phyloP scores from a whole-genome alignment of 129 eudicot genomes.

The Helichrysum umbraculigerum region DNA sequence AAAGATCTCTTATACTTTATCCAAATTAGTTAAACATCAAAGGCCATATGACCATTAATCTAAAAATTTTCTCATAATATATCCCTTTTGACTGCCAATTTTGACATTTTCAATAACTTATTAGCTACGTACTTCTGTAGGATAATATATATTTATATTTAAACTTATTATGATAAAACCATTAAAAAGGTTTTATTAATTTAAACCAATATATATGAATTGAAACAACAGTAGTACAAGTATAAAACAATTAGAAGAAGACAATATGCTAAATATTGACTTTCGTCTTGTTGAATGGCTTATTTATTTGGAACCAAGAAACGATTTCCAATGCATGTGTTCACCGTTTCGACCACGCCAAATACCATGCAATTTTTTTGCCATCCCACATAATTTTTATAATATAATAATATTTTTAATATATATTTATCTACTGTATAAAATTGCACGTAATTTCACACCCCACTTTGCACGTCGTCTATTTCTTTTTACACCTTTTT shows the following conservation, averaged over 20 bases:
- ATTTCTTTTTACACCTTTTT: constrained; percentile 30
- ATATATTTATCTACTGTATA: background rate
- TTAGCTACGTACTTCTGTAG: too few species aligned
- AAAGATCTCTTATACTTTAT: too few species aligned
- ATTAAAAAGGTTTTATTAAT: too few species aligned
- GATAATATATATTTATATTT: too few species aligned
- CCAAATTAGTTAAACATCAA: too few species aligned
- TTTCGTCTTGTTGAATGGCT: constrained; percentile 31
- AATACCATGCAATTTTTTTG: constrained; percentile 48
- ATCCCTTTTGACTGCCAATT: background rate
- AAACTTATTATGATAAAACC: too few species aligned
- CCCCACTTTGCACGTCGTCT: constrained; percentile 77
- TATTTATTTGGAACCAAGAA: constrained; percentile 28
- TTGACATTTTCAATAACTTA: too few species aligned
- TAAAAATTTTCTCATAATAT: too few species aligned
- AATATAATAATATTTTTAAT: constrained; percentile 1
- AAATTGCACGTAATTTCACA: constrained; percentile 47
- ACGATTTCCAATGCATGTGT: constrained; percentile 53
- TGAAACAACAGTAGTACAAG: background rate
- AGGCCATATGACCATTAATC: too few species aligned
- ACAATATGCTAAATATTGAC: constrained; percentile 24
- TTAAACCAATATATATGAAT: too few species aligned
- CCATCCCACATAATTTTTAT: constrained; percentile 29
- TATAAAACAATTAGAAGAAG: background rate
- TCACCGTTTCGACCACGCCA: constrained; percentile 97